Evolutionary conservation across 345 rosid species (phyloP), one percentile per base, ranked within the genome.

Genomic region (Hibiscus tridactylites): DNA sequence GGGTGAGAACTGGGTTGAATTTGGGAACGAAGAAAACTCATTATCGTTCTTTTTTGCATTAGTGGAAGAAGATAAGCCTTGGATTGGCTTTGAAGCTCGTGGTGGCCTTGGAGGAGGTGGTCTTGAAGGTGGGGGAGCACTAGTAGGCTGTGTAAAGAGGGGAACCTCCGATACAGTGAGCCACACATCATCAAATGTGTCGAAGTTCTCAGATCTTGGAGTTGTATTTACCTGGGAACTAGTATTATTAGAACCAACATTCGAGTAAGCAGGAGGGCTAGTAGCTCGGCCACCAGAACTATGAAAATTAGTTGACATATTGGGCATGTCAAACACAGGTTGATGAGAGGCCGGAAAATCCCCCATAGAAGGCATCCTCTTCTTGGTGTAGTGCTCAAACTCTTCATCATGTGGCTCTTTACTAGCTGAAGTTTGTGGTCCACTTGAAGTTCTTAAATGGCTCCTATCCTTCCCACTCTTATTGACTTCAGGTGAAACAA

Each of bases 121-220:
- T 74, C 99, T 89, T 16, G 90, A 77, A 80, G 99, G 99, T 5
- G 99, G 99, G 4, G 94, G 92, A 67, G 90, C 93, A 74, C 77
- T 83, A 3, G 97, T 90, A 66, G 94, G 97, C 73, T 79, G 85
- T 1, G 99, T 95, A 81, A 79, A 88, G 68, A 95, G 88, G 62
- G 97, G 97, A 82, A 95, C 81, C 85, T 95, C 99, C 31, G 97
- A 89, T 29, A 95, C 98, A n/a, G 93, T 89, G 49, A 92, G 96
- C 99, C 99, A 95, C 57, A 85, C 79, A 72, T 90, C 97, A 76
- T 86, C 93, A 74, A 81, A 77, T 33, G 91, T 76, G 39, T 89
- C 90, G 54, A 82, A 75, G 68, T 81, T 65, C 60, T 83, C 91
- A 42, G 84, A 80, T 74, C 75, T 75, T 61, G 83, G 80, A 60